phyloP scores from a whole-genome alignment of 1,284 basidiomycete species.

The Ceratobasidium sp. region DNA sequence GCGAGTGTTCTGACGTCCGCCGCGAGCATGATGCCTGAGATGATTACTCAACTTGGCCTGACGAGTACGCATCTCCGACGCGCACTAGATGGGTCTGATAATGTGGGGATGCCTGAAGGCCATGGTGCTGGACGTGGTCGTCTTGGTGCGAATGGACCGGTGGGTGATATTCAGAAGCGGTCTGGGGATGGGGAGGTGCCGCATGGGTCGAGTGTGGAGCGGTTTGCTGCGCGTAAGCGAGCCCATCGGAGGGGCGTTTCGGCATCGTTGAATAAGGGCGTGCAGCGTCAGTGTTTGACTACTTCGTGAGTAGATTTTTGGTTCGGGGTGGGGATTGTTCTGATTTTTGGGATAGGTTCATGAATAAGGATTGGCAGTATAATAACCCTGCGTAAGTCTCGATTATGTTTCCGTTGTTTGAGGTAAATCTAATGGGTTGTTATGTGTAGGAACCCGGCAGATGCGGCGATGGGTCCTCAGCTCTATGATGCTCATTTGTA shows the following conservation, averaged over 20 bases:
- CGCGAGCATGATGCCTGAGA: constrained; percentile 65
- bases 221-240: constrained; percentile 26
- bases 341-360: constrained; percentile 66
- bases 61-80: constrained; percentile 54
- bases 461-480: constrained; percentile 75
- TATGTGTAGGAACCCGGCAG: constrained; percentile 67
- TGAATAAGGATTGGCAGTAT: constrained; percentile 82
- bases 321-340: background rate
- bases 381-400: constrained; percentile 63
- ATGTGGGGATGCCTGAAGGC: background rate
- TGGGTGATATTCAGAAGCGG: constrained; percentile 53
- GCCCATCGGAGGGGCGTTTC: constrained; percentile 30
- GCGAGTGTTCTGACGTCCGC: constrained; percentile 66
- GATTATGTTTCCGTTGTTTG: background rate
- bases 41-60: constrained; percentile 59
- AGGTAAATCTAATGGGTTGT: background rate
- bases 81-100: background rate
- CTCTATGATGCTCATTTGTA: constrained; percentile 85
- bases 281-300: constrained; percentile 47
- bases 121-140: constrained; percentile 23
- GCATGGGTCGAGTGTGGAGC: constrained; percentile 32
- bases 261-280: constrained; percentile 19
- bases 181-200: constrained; percentile 6
- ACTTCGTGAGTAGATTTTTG: constrained; percentile 47
- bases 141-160: constrained; percentile 64